Evolutionary conservation across 163 green algal genomes (phyloP).

Genomic region (Scenedesmus sp.): DNA sequence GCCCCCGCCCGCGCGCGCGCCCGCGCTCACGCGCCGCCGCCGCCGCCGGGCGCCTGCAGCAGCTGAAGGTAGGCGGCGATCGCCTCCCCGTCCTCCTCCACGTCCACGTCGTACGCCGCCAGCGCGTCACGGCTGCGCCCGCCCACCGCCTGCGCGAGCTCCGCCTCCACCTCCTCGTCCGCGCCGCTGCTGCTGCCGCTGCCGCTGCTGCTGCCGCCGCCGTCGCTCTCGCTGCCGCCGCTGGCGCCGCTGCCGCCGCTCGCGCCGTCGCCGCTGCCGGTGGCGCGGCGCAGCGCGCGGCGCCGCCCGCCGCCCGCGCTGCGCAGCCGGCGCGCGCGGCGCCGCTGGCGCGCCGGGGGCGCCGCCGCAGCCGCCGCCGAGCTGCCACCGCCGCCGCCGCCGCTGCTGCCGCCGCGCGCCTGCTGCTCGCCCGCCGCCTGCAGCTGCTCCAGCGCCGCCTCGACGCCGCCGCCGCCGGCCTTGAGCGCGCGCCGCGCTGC

Average conservation of each 20-base stretch:
- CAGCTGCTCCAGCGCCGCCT: constrained; percentile 30
- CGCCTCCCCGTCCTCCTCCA: constrained; percentile 35
- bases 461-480: constrained; percentile 21
- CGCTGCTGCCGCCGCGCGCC: not conserved
- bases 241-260: no score
- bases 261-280: no score
- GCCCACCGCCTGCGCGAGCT: constrained; percentile 5
- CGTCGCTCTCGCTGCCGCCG: not conserved
- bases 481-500: constrained; percentile 22
- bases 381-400: not conserved
- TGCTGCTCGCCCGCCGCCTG: not conserved
- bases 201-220: not conserved
- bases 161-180: constrained; percentile 20
- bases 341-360: no score
- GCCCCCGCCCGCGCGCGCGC: no score
- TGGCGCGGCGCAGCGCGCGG: no score
- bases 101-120: constrained; percentile 39
- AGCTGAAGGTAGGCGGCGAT: constrained; percentile 33
- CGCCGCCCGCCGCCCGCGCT: no score
- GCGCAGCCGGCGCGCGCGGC: no score
- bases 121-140: constrained; percentile 33
- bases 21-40: no score
- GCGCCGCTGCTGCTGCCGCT: constrained; percentile 12
- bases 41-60: not conserved
- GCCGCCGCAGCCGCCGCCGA: no score